Evolutionary conservation across 768 basidiomycete species (phyloP), one percentile per base, ranked within the genome.

Genomic region (Rhizopogon sp.): DNA sequence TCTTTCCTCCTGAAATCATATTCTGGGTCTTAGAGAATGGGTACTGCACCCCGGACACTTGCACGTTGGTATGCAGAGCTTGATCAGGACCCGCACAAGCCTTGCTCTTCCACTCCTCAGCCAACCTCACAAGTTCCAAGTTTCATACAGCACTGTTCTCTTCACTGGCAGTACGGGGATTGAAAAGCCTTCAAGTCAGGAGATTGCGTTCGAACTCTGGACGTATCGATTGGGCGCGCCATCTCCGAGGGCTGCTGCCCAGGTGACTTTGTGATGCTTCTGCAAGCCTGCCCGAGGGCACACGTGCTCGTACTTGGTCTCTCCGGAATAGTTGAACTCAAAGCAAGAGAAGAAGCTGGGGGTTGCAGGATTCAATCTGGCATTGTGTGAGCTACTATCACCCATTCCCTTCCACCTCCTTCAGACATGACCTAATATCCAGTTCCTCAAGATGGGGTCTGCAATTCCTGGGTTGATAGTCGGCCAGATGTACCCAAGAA

Each of bases 401-500:
- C 75, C 76, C 13, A 63, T 77, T 16, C 57, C 77, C 5, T 79
- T 74, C 50, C 72, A 78, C 46, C 63, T 79, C 0, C 62, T 79
- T n/a, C 58, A 57, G 0, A 65, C 75, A 41, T 74, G 75, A 65
- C 70, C 72, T 0, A 62, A 57, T n/a, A 57, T 78, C 53, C 64
- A 60, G 20, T 76, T 74, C 58, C 67, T 79, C 53, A 31, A 7
- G 9, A 31, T 31, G 7, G 9, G 31, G 9, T 0, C 7, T 1
- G 31, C 8, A 31, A 9, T 7, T 8, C 2, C 9, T 9, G 31
- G 9, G 31, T 31, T 59, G 66, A 25, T 25, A 25, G 25, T 25
- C 75, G 76, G 53, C 45, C 58, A 1, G 72, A 5, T 74, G 0
- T 17, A 8, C 39, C 31, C 47, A 6, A 58, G 2, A 53, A 25